Percentiles rank a stretch among this genome's conserved stretches.
Evolutionary conservation across 2,329 filamentous ascomycete species (phyloP).

Genomic region (Aureobasidium sp.): DNA sequence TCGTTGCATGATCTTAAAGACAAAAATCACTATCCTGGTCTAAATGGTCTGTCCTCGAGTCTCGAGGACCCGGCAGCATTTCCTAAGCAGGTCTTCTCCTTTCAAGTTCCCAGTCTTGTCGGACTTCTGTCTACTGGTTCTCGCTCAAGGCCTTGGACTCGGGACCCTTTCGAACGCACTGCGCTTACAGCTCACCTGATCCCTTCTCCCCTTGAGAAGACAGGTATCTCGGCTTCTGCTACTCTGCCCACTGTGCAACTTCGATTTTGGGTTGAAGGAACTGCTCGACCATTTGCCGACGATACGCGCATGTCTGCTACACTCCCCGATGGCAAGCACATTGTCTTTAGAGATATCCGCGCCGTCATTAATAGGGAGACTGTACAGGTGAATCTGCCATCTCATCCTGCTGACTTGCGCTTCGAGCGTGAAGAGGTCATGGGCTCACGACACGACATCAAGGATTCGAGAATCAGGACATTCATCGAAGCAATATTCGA

Average conservation of each 20-base stretch:
- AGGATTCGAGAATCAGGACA: not conserved
- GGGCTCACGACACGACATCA: not conserved
- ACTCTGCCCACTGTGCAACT: conserved; percentile 1
- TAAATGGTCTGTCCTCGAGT: not conserved
- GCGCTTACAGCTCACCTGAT: conserved; percentile 10
- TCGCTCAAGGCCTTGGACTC: not conserved
- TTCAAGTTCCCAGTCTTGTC: not conserved
- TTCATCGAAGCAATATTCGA: conserved; percentile 8
- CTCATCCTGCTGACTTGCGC: conserved; percentile 8
- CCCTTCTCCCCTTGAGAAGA: conserved; percentile 7
- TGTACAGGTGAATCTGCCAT: conserved; percentile 4
- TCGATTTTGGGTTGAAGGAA: not conserved
- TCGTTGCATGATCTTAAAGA: not conserved
- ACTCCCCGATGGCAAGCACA: not conserved
- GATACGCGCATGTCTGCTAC: not conserved
- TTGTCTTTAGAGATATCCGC: not conserved
- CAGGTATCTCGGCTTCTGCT: not conserved
- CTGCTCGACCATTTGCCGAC: too few species aligned
- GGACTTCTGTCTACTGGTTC: not conserved
- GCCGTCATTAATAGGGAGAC: not conserved
- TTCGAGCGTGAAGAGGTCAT: not conserved
- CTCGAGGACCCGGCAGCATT: not conserved
- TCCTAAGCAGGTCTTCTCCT: not conserved
- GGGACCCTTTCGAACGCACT: not conserved
- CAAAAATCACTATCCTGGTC: not conserved